These are phyloP conservation scores for Nissolia schottii DNA, from an alignment of 306 rosid species.

Conservation along the genomic window DNA sequence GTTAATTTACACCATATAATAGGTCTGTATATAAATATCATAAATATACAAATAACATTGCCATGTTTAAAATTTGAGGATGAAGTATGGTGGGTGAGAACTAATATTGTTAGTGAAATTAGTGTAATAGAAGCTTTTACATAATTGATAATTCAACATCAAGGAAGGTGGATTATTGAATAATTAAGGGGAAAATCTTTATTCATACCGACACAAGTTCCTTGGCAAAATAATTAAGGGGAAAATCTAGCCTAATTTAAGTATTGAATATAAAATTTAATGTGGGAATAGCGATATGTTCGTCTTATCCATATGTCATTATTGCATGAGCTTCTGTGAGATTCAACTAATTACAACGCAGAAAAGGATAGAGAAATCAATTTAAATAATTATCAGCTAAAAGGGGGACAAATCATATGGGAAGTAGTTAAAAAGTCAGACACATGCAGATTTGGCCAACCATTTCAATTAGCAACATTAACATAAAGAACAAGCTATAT, in stretches of 20 bases:
- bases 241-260: not conserved
- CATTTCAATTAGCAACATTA: conserved; percentile 19
- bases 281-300: not conserved
- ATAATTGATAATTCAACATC: not conserved
- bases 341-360: conserved; percentile 20
- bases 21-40: not conserved
- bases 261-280: not conserved
- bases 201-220: not conserved
- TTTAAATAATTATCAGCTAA: conserved; percentile 15
- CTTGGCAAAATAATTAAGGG: not conserved
- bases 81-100: not conserved
- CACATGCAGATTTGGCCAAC: conserved; percentile 47
- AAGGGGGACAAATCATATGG: not conserved
- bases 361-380: conserved; percentile 12
- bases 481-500: not conserved
- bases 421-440: conserved; percentile 29
- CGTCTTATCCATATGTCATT: conserved; percentile 2
- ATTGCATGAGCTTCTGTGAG: not conserved
- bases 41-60: not conserved
- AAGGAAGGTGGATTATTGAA: not conserved
- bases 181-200: not conserved
- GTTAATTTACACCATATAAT: not conserved
- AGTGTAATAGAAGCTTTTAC: not conserved
- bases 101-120: not conserved
- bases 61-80: not conserved